Conservation (phyloP, 1,284 basidiomycete species). For the Marasmius oreades region DNA sequence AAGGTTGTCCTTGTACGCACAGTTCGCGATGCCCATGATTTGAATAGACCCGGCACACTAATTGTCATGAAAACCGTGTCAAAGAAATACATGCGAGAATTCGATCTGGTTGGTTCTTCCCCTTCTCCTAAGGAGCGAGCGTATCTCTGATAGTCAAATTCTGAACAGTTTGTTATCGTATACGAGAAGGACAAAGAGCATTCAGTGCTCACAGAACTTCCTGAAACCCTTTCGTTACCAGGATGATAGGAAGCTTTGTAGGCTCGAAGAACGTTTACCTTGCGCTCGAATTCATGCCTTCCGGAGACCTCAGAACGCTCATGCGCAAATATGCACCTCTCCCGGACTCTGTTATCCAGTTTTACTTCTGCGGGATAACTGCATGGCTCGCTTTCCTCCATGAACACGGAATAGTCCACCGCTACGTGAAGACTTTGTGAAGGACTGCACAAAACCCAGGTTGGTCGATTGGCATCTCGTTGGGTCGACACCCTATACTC, state of each 20-base stretch:
- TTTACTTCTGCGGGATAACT: conserved; percentile 60
- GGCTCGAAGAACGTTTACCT: conserved; percentile 47
- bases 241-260: conserved; percentile 38
- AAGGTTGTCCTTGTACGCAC: conserved; percentile 39
- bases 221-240: conserved; percentile 51
- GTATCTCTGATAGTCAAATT: conserved; percentile 19
- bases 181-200: conserved; percentile 32
- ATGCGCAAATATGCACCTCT: conserved; percentile 32
- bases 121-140: background rate
- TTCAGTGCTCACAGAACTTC: conserved; percentile 32
- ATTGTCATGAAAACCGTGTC: conserved; percentile 42
- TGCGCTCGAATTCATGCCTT: conserved; percentile 43
- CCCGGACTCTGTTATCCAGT: conserved; percentile 30
- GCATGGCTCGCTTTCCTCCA: conserved; percentile 68
- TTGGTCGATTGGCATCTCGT: conserved; percentile 44
- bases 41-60: conserved; percentile 27
- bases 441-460: background rate
- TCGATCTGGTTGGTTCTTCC: conserved; percentile 25
- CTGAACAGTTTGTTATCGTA: too few species aligned
- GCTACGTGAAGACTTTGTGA: conserved; percentile 13
- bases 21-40: conserved; percentile 19
- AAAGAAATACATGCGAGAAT: conserved; percentile 28
- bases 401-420: conserved; percentile 11
- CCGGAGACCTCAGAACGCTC: conserved; percentile 35
- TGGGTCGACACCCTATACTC: conserved; percentile 69